Base-by-base conservation (phyloP, 331 rosid species). In the Rhamnella rubrinervis region DNA sequence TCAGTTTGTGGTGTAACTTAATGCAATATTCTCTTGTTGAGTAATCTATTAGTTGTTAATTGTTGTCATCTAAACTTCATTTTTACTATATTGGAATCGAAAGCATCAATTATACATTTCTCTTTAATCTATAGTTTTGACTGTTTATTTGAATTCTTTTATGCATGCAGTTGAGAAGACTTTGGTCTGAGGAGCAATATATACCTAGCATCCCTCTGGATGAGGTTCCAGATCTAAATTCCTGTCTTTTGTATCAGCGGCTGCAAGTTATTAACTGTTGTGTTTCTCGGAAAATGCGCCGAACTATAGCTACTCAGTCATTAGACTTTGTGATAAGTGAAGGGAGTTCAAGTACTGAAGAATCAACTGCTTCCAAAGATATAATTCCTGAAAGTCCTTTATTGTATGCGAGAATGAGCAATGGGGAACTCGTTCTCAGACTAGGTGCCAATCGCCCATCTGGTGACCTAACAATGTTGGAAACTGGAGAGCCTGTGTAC, bases 251-350 rank as follows among this genome's bases (percentile, higher is more conserved):
- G 59, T 77, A 91, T 76, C 99, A 95, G 83, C 89, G 78, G 19
- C 74, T 95, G 72, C 97, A 95, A 90, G 97, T 89, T 70, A 82
- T 95, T 51, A 95, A 95, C 71, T 95, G 99, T 66, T 95, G 97
- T 71, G 64, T 91, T 76, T 91, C 99, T 63, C 84, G 99, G 78
- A 95, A 85, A 76, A 89, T 89, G 81, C 92, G 87, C 56, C 85
- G 71, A 66, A 63, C 66, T 56, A 75, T 91, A 77, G 97, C 96
- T 73, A 80, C 87, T 11, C 84, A 91, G 72, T 82, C 93, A 38
- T 66, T 95, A 68, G 96, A 95, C 47, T 76, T 80, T 63, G 86
- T 84, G 73, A 52, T 91, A 72, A 86, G 78, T 71, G 93, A 86
- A 78, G 88, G 90, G 66, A 77, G 76, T 79, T 75, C 86, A 72